Percentiles rank a stretch among this genome's conserved stretches.
Evolutionary conservation across 2,329 filamentous ascomycete genomes (phyloP).

Genomic region (Colletotrichum sublineola): DNA sequence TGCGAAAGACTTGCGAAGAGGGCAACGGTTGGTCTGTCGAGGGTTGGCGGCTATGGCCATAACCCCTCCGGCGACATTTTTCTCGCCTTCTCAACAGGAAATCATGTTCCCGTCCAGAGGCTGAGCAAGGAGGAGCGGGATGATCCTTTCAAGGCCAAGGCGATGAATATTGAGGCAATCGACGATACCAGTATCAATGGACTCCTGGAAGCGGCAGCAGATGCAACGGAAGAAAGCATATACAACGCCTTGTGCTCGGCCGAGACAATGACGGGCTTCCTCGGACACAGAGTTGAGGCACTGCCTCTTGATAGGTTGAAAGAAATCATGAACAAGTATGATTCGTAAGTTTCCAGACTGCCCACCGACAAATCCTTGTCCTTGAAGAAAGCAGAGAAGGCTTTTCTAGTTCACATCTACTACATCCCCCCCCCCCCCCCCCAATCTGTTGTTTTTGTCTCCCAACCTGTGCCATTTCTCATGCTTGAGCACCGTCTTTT

Average conservation of each 20-base stretch:
- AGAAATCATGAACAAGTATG: conserved; percentile 58
- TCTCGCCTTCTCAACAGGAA: conserved; percentile 75
- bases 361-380: background rate
- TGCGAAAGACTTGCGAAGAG: conserved; percentile 70
- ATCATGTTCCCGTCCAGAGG: conserved; percentile 61
- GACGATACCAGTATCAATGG: conserved; percentile 72
- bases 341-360: background rate
- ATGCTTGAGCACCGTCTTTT: background rate
- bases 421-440: too few species aligned
- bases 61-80: conserved; percentile 77
- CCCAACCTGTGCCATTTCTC: background rate
- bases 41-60: conserved; percentile 71
- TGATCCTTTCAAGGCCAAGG: conserved; percentile 56
- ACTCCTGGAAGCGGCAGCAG: conserved; percentile 71
- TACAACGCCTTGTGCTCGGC: conserved; percentile 74
- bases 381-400: too few species aligned
- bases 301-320: conserved; percentile 62
- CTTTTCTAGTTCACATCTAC: too few species aligned
- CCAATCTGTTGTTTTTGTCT: too few species aligned
- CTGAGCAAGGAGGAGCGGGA: conserved; percentile 47
- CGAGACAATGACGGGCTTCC: conserved; percentile 68
- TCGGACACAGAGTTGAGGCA: conserved; percentile 63
- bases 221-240: conserved; percentile 75
- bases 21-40: conserved; percentile 71
- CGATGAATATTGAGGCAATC: conserved; percentile 59